Evolutionary conservation across 202 grass and related monocot genomes (phyloP), one percentile per base, ranked within the genome.

Genomic region (Brachypodium distachyon): DNA sequence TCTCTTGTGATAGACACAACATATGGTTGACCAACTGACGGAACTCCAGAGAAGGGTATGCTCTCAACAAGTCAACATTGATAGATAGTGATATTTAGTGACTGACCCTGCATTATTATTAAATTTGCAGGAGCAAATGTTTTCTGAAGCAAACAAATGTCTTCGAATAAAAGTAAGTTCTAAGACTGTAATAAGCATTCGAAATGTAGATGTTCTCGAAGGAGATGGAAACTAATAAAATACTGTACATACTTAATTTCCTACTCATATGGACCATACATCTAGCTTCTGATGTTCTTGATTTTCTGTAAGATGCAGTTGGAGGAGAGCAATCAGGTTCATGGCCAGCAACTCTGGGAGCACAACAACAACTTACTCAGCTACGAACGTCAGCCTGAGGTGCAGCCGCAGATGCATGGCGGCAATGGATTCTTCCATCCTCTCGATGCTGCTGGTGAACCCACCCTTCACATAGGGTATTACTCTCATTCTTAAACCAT

Each of bases 341-440:
- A 74, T 43, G 85, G 77, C 56, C 89, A 85, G 63, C 87, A 92
- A 43, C 58, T 87, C 1, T 91, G 89, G 85, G 95, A 89, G 72
- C 80, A 85, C 8, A 41, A 71, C 41, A 79, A 65, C 40, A 77
- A 90, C 59, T 46, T 80, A 21, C 43, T 68, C 7, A 62, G 37
- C 49, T 90, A 86, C 47, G 83, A 83, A 46, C 62, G 83, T n/a
- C 90, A 92, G 55, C 55, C 70, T 1, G 82, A 85, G 50, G 83
- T 87, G 19, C 79, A 76, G 56, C 76, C 61, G 37, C 73, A 50
- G 36, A 79, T 73, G 54, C 84, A 77, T 0, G 55, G 70, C 3
- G 85, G 83, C 53, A 92, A 98, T 47, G 80, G 27, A 43, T 90
- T 98, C 77, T 98, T 88, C 80, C 87, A 98, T 59, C 95, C 87